Conservation (phyloP, 179 eudicot genomes). For the Camellia oleifera region DNA sequence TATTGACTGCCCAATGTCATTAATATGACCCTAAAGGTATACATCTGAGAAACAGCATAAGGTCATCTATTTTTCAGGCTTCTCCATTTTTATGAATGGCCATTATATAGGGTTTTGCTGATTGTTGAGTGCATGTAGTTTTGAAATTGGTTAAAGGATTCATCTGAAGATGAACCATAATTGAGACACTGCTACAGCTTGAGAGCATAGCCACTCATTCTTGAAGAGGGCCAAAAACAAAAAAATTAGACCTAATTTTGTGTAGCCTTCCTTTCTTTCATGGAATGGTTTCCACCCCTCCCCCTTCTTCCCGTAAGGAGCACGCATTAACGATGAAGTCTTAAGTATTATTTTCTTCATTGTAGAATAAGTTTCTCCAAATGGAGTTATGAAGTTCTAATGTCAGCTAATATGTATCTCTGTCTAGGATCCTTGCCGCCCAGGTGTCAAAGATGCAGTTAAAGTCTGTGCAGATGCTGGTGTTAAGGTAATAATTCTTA, state of each 20-base stretch:
- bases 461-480: conserved; percentile 73
- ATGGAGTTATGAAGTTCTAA: background rate
- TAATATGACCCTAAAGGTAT: conserved; percentile 46
- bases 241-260: background rate
- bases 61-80: background rate
- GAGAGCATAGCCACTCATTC: background rate
- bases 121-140: background rate
- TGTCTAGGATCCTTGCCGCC: conserved; percentile 93
- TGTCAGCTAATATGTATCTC: conserved; percentile 16
- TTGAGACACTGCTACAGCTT: background rate
- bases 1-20: too few relatives aligned
- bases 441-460: conserved; percentile 91
- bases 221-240: background rate
- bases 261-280: background rate
- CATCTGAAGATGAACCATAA: background rate
- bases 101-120: background rate
- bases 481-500: conserved; percentile 58
- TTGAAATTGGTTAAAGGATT: background rate
- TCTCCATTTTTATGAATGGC: background rate
- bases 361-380: conserved; percentile 4
- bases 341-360: background rate
- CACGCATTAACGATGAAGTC: background rate
- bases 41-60: background rate
- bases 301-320: background rate
- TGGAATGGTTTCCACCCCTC: background rate